Conservation (phyloP, 345 rosid species). For the Citrus australasica region DNA sequence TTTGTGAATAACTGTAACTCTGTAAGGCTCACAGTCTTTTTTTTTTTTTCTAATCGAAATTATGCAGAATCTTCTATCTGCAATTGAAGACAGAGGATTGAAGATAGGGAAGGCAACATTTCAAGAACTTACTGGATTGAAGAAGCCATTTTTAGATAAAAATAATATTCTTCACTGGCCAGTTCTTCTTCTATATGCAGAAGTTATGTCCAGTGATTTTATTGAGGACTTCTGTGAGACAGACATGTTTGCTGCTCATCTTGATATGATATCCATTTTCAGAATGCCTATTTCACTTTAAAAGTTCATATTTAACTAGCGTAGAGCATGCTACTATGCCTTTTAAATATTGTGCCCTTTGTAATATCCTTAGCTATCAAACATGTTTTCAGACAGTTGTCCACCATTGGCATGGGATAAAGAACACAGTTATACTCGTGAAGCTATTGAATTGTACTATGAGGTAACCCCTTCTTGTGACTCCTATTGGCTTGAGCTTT, state of each 20-base stretch:
- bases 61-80: slow-evolving; percentile 60
- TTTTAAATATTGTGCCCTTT: slow-evolving; percentile 4
- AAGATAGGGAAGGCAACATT: slow-evolving; percentile 79
- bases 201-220: slow-evolving; percentile 89
- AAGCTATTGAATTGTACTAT: slow-evolving; percentile 71
- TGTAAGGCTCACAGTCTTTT: slow-evolving; percentile 1
- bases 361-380: slow-evolving; percentile 54
- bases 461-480: slow-evolving; percentile 51
- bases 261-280: slow-evolving; percentile 80
- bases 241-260: slow-evolving; percentile 77
- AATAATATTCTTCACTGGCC: slow-evolving; percentile 87
- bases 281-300: not conserved
- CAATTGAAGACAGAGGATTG: slow-evolving; percentile 59
- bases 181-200: slow-evolving; percentile 80
- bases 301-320: not conserved
- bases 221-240: slow-evolving; percentile 86
- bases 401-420: slow-evolving; percentile 78
- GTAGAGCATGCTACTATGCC: not conserved
- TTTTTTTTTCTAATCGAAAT: not conserved
- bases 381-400: slow-evolving; percentile 81
- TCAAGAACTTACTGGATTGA: slow-evolving; percentile 70
- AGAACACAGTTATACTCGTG: slow-evolving; percentile 61
- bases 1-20: not conserved
- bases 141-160: slow-evolving; percentile 68
- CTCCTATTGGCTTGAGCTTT: not conserved